Conservation (phyloP, 108 stramenopile genomes). For the Cyclotella choctawhatcheeana region DNA sequence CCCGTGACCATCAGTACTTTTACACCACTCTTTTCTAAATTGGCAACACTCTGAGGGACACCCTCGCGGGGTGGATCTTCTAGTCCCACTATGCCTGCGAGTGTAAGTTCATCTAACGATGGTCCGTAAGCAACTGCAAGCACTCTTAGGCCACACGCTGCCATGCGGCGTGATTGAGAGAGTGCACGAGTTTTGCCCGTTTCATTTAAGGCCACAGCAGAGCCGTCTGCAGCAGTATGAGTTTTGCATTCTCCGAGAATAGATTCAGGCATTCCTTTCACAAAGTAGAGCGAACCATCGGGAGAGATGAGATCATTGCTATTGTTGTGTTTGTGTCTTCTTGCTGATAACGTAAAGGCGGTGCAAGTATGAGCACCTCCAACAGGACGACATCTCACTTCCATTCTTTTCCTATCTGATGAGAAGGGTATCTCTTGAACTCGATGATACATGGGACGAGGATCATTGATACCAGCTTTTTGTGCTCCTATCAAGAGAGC, state of each 20-base stretch:
- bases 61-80: constrained; percentile 93
- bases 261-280: constrained; percentile 96
- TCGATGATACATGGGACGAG: constrained; percentile 83
- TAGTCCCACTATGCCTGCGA: constrained; percentile 93
- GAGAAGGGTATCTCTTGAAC: constrained; percentile 93
- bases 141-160: constrained; percentile 85
- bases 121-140: constrained; percentile 90
- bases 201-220: constrained; percentile 59
- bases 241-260: constrained; percentile 81
- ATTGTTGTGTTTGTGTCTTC: constrained; percentile 30
- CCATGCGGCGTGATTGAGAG: constrained; percentile 74
- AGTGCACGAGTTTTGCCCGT: constrained; percentile 54
- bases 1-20: constrained; percentile 98
- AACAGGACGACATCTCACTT: constrained; percentile 84
- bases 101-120: constrained; percentile 62
- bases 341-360: constrained; percentile 65
- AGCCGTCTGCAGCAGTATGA: constrained; percentile 61
- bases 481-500: constrained; percentile 84
- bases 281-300: constrained; percentile 77
- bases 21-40: constrained; percentile 84
- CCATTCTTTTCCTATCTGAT: constrained; percentile 95
- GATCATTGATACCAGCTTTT: constrained; percentile 85
- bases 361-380: constrained; percentile 73
- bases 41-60: constrained; percentile 76
- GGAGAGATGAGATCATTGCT: constrained; percentile 31